Evolutionary conservation across 169 alveolate genomes (phyloP).

Genomic region (Eimeria acervulina): DNA sequence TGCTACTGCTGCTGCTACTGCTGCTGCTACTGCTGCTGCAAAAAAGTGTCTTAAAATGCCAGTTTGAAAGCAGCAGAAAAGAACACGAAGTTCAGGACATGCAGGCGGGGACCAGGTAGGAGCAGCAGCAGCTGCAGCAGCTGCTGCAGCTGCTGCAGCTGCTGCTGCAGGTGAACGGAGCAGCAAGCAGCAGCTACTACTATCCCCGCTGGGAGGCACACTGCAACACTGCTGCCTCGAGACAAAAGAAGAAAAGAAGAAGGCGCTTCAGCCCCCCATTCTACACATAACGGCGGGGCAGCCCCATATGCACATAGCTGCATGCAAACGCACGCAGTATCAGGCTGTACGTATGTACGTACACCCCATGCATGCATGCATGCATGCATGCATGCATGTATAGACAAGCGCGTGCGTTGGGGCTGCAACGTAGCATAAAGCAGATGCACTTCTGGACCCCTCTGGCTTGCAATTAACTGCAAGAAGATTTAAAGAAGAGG

Average conservation of each 20-base stretch:
- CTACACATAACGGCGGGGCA: not conserved
- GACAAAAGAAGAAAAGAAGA: not conserved
- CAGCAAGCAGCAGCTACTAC: not conserved
- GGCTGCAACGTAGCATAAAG: too few relatives aligned
- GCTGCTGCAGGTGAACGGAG: not conserved
- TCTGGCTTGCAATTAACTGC: too few relatives aligned
- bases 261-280: not conserved
- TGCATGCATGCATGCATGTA: constrained; percentile 39
- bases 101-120: not conserved
- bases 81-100: not conserved
- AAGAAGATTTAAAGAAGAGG: too few relatives aligned
- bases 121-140: not conserved
- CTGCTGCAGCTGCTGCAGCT: not conserved
- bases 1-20: not conserved
- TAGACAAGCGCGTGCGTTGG: too few relatives aligned
- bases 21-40: not conserved
- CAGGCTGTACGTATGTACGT: not conserved
- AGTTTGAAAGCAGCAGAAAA: not conserved
- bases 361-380: constrained; percentile 27
- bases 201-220: not conserved
- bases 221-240: not conserved
- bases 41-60: not conserved
- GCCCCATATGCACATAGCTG: not conserved
- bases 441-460: too few relatives aligned
- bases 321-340: constrained; percentile 13